Percentiles rank a stretch among this genome's conserved stretches.
Conservation (phyloP, 116 monocot species). For the Trichopus zeylanicus region DNA sequence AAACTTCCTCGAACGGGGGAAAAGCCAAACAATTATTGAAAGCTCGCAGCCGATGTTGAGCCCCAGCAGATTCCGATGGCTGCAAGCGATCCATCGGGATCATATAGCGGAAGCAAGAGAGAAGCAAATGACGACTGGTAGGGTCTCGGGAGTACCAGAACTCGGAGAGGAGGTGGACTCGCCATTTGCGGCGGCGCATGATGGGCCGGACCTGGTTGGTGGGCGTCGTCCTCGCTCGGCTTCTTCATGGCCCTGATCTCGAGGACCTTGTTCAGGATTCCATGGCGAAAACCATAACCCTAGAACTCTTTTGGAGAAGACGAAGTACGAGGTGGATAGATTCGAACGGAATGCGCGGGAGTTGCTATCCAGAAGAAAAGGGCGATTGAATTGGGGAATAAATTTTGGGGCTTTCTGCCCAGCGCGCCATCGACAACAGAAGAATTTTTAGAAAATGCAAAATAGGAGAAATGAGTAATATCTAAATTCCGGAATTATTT, state of each 20-base stretch:
- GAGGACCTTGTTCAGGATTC: slow-evolving; percentile 79
- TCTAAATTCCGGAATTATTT: no score
- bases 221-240: slow-evolving; percentile 61
- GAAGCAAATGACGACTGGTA: background rate
- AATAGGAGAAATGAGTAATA: no score
- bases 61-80: slow-evolving; percentile 61
- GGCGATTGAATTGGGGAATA: no score
- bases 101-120: background rate
- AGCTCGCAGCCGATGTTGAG: slow-evolving; percentile 60
- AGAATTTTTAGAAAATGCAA: no score
- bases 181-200: slow-evolving; percentile 74
- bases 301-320: background rate
- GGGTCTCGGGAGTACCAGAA: slow-evolving; percentile 41
- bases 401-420: no score
- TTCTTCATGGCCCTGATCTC: slow-evolving; percentile 72
- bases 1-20: slow-evolving; percentile 79
- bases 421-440: no score
- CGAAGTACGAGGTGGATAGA: no score
- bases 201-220: slow-evolving; percentile 92
- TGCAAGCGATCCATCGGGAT: slow-evolving; percentile 7
- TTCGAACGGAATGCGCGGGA: no score
- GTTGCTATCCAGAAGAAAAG: no score
- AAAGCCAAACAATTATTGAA: slow-evolving; percentile 60
- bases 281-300: background rate
- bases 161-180: slow-evolving; percentile 80